Conservation (phyloP, 2,329 filamentous ascomycete genomes). For the Cladosporium colombiae region DNA sequence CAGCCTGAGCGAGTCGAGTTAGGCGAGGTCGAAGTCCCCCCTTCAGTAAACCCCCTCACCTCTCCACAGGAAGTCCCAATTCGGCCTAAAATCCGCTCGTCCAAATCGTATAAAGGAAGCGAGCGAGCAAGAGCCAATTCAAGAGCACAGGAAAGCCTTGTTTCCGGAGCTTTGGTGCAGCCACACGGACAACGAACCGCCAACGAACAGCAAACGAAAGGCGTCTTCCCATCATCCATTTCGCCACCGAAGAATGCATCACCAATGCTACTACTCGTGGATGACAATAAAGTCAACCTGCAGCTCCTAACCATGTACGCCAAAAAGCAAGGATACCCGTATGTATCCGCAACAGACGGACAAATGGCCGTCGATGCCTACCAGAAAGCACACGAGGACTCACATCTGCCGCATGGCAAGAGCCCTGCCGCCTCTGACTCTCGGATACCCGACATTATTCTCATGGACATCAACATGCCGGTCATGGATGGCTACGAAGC, state of each 20-base stretch:
- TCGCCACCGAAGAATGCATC: no score
- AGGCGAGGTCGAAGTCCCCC: background rate
- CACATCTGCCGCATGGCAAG: background rate
- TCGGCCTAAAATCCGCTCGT: background rate
- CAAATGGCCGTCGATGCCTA: conserved; percentile 51
- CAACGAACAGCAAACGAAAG: background rate
- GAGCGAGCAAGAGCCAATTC: background rate
- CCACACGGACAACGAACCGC: background rate
- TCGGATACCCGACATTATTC: conserved; percentile 41
- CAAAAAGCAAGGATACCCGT: conserved; percentile 41
- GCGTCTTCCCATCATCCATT: background rate
- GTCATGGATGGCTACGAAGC: conserved; percentile 39
- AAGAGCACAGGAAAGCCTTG: background rate
- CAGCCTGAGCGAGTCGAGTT: background rate
- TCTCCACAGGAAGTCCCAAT: background rate
- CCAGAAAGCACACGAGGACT: conserved; percentile 27
- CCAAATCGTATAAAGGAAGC: background rate
- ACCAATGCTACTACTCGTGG: conserved; percentile 33
- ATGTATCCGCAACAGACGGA: conserved; percentile 50
- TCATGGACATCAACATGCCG: conserved; percentile 49
- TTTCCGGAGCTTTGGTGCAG: no score
- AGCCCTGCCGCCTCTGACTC: background rate
- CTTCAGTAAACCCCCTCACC: background rate
- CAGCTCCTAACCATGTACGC: conserved; percentile 36
- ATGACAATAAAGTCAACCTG: conserved; percentile 40